Conservation (phyloP, 2,329 filamentous ascomycete genomes). For the Hypoxylon sp. region DNA sequence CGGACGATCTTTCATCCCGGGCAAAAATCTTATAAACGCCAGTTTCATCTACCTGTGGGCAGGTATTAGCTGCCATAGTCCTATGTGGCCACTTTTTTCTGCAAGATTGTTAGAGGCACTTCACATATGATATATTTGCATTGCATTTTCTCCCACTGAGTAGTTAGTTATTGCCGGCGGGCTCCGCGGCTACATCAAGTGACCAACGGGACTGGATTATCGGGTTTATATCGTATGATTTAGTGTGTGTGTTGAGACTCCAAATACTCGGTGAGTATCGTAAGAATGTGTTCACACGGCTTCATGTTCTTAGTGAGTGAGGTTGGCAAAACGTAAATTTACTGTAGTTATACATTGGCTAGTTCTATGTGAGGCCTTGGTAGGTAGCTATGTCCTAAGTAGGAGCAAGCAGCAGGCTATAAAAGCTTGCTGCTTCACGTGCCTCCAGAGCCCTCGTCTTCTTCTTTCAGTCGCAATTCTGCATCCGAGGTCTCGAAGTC, state of each 20-base stretch:
- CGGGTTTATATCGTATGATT: background rate
- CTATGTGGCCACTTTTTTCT: constrained; percentile 30
- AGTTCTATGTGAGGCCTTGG: background rate
- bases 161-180: background rate
- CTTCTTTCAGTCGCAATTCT: background rate
- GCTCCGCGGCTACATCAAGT: background rate
- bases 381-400: background rate
- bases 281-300: background rate
- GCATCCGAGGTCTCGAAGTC: background rate
- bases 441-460: background rate
- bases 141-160: background rate
- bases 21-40: constrained; percentile 25
- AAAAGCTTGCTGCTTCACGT: background rate
- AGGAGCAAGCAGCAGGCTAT: background rate
- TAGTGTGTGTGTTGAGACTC: background rate
- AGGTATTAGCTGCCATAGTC: background rate
- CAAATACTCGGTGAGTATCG: background rate
- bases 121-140: constrained; percentile 24
- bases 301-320: background rate
- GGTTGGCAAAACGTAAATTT: background rate
- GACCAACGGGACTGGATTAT: background rate
- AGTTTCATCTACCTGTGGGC: constrained; percentile 20
- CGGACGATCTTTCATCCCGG: constrained; percentile 24
- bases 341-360: background rate
- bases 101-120: constrained; percentile 34